Evolutionary conservation across 257 asterid genomes (phyloP).

Genomic region (Nicotiana attenuata): DNA sequence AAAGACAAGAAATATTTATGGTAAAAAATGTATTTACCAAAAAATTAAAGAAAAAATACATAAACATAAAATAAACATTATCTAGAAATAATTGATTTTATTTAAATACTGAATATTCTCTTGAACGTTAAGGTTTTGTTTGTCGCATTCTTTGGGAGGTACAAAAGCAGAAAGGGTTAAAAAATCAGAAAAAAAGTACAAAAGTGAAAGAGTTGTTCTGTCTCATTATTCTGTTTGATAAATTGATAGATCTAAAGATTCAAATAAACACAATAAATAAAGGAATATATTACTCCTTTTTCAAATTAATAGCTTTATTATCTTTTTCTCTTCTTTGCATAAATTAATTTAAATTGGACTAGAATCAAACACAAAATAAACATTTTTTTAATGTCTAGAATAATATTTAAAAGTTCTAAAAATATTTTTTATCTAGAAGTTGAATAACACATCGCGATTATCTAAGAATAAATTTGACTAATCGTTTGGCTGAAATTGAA

Average conservation of each 20-base stretch:
- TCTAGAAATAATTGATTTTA: not conserved
- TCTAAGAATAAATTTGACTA: too few species aligned
- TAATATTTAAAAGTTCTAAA: too few species aligned
- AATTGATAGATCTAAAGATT: slow-evolving; percentile 1
- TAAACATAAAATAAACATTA: not conserved
- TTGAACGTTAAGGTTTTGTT: not conserved
- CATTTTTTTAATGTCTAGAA: not conserved
- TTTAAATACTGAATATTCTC: not conserved
- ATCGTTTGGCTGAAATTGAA: too few species aligned
- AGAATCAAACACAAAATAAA: not conserved
- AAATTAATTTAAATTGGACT: not conserved
- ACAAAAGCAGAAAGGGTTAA: not conserved
- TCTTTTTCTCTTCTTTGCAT: not conserved
- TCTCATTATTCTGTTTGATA: not conserved
- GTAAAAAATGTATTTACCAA: not conserved
- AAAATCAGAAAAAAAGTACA: not conserved
- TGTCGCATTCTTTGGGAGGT: not conserved
- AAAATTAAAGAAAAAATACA: not conserved
- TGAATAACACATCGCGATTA: too few species aligned
- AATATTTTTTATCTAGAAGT: too few species aligned
- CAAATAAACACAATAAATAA: not conserved
- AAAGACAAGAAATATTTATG: not conserved
- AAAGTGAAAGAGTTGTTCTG: not conserved
- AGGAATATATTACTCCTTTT: not conserved
- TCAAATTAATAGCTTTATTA: not conserved